A percentile compares a stretch with the other conserved stretches of the same genome.
These are phyloP conservation scores for Pythium sukuiense DNA, from an alignment of 352 stramenopile genomes.

Conservation along the genomic window DNA sequence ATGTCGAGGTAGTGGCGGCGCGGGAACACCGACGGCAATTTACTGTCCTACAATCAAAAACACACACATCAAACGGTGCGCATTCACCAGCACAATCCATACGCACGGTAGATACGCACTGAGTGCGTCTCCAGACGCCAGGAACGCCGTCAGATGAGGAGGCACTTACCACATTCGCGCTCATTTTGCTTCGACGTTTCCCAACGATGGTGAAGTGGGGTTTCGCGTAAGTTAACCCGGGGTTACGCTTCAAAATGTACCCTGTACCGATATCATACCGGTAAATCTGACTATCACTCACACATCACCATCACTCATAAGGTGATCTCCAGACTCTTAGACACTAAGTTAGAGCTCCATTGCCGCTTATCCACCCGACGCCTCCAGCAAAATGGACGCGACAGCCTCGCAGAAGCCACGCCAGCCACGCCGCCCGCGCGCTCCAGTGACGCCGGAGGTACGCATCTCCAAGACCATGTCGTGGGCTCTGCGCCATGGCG, in stretches of 20 bases:
- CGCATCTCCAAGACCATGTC: constrained; percentile 76
- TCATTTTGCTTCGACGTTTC: constrained; percentile 5
- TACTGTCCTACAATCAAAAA: constrained; percentile 52
- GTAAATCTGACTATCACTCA: constrained; percentile 1
- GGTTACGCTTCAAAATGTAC: neutral
- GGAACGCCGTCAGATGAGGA: neutral
- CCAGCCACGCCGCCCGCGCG: constrained; percentile 4
- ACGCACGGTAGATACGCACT: neutral
- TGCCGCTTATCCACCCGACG: neutral
- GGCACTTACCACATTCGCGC: constrained; percentile 5
- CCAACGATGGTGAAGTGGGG: neutral
- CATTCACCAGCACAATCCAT: neutral
- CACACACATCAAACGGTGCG: neutral
- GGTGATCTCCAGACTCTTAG: neutral
- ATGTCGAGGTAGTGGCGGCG: constrained; percentile 75
- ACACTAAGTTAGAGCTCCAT: too few species aligned
- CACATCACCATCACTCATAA: constrained; percentile 10
- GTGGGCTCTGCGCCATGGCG: constrained; percentile 76
- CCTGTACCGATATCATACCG: neutral
- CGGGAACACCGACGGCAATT: constrained; percentile 67
- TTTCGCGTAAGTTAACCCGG: neutral
- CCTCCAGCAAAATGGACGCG: neutral
- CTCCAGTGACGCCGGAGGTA: constrained; percentile 42
- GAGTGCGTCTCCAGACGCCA: neutral
- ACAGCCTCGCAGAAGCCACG: neutral